Evolutionary conservation across 805 yeast genomes (phyloP).

Genomic region (Grigorovia transvaalensis): DNA sequence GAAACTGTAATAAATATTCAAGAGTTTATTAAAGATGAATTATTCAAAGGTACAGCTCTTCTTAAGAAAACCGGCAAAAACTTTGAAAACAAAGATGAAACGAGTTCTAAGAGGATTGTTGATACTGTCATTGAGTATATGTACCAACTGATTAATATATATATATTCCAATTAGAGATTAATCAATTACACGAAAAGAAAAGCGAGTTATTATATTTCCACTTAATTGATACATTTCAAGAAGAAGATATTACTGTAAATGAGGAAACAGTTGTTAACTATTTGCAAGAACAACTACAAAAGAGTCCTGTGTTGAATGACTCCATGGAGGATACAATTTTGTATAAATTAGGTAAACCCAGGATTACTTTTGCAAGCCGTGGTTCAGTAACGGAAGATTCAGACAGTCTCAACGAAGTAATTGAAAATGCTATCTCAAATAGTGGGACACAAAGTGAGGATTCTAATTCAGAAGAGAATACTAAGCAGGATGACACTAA

Average conservation of each 20-base stretch:
- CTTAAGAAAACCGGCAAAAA: no score
- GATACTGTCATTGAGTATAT: not conserved
- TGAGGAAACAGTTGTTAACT: not conserved
- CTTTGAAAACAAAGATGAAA: no score
- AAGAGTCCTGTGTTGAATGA: not conserved
- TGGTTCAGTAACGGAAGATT: not conserved
- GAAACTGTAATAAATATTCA: not conserved
- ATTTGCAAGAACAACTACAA: not conserved
- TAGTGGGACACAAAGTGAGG: not conserved
- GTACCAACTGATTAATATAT: not conserved
- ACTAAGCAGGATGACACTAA: not conserved
- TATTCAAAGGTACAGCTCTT: not conserved
- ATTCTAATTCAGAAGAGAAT: not conserved
- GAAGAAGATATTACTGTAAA: no score
- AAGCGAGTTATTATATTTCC: not conserved
- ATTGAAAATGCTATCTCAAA: not conserved
- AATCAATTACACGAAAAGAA: not conserved
- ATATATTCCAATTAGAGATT: not conserved
- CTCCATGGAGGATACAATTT: constrained; percentile 1
- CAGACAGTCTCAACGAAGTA: not conserved
- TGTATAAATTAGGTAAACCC: not conserved
- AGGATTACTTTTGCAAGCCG: not conserved
- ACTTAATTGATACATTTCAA: no score
- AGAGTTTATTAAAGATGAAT: not conserved
- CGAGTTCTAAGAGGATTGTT: no score